A percentile compares a stretch with the other conserved stretches of the same genome.
These are phyloP conservation scores for Oxyria digyna DNA, from an alignment of 148 eudicot species.

Conservation along the genomic window DNA sequence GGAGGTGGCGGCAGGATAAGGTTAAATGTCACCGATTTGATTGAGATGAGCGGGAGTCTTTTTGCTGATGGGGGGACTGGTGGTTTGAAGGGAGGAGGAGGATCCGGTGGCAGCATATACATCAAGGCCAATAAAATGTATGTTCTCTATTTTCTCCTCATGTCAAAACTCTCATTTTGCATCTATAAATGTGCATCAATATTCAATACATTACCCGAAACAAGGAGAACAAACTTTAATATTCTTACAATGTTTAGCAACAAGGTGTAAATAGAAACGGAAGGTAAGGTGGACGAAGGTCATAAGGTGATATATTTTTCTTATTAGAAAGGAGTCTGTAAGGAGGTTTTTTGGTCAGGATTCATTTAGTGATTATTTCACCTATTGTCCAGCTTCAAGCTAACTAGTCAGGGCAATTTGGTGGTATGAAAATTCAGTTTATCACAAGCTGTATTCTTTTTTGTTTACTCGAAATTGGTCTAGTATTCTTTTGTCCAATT, in stretches of 20 bases:
- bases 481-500: background rate
- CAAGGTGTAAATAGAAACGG: background rate
- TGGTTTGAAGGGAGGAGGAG: constrained; percentile 83
- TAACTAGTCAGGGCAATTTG: background rate
- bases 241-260: background rate
- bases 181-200: background rate
- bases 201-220: background rate
- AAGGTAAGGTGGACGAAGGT: background rate
- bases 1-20: constrained; percentile 76
- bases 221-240: background rate
- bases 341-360: background rate
- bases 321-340: background rate
- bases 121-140: constrained; percentile 61
- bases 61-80: constrained; percentile 82
- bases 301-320: background rate
- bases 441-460: background rate
- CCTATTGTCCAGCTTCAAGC: background rate
- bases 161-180: background rate
- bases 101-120: constrained; percentile 81
- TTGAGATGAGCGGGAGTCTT: constrained; percentile 42
- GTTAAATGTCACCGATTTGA: constrained; percentile 18
- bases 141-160: constrained; percentile 11
- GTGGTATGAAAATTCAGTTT: background rate
- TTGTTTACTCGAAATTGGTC: background rate
- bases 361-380: background rate